These are phyloP conservation scores for Pseudevernia furfuracea DNA, from an alignment of 495 filamentous ascomycete genomes.

Conservation along the genomic window DNA sequence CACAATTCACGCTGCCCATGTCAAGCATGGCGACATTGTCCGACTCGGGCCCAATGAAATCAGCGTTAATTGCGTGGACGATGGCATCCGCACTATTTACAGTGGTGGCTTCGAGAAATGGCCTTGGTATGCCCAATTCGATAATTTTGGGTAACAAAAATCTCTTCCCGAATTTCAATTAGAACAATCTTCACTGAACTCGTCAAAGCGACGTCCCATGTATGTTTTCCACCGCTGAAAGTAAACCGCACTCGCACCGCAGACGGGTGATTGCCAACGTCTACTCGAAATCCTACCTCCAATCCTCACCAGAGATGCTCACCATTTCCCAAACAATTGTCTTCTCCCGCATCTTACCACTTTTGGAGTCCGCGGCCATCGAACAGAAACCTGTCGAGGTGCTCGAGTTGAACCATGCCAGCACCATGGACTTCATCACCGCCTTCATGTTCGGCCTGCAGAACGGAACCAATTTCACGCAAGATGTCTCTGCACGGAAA, in stretches of 20 bases:
- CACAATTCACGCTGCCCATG: constrained; percentile 51
- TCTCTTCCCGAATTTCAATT: neutral
- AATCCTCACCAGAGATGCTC: constrained; percentile 50
- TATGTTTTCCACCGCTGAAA: constrained; percentile 48
- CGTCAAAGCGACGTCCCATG: constrained; percentile 35
- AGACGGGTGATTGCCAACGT: constrained; percentile 50
- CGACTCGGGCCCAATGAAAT: constrained; percentile 50
- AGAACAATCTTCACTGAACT: constrained; percentile 20
- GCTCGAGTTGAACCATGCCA: constrained; percentile 30
- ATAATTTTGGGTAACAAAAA: constrained; percentile 22
- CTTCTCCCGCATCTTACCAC: constrained; percentile 55
- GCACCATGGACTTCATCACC: constrained; percentile 39
- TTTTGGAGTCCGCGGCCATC: constrained; percentile 28
- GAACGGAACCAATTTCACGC: constrained; percentile 44
- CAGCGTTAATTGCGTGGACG: constrained; percentile 54
- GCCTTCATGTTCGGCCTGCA: constrained; percentile 47
- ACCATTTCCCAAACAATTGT: constrained; percentile 55
- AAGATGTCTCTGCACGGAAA: constrained; percentile 34
- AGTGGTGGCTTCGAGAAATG: constrained; percentile 70
- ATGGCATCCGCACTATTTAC: constrained; percentile 60
- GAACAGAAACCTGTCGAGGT: constrained; percentile 28
- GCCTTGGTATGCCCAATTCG: constrained; percentile 52
- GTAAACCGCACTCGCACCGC: constrained; percentile 42
- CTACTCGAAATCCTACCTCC: constrained; percentile 54
- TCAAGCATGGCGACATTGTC: constrained; percentile 45